A percentile compares a stretch with the other conserved stretches of the same genome.
These are phyloP conservation scores for Fusarium austroafricanum DNA, from an alignment of 2,329 filamentous ascomycete genomes.

Conservation along the genomic window DNA sequence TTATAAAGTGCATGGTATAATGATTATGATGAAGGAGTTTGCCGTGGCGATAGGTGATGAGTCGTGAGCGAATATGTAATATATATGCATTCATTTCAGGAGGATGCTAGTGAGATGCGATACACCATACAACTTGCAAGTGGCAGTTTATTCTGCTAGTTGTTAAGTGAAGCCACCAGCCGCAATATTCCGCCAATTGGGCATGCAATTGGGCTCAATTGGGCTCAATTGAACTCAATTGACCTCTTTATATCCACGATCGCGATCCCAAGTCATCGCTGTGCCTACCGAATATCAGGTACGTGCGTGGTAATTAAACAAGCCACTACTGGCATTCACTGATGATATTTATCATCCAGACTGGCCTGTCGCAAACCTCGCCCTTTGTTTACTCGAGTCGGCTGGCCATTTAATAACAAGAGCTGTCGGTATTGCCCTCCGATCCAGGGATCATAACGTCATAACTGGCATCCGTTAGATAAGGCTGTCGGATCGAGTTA, in stretches of 20 bases:
- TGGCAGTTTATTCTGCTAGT: neutral
- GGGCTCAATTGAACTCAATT: neutral
- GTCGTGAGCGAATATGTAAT: neutral
- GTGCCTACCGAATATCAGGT: constrained; percentile 21
- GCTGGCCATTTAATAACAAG: neutral
- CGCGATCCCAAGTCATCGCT: constrained; percentile 26
- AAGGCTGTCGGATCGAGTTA: constrained; percentile 15
- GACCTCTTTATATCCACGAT: neutral
- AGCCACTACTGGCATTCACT: constrained; percentile 35
- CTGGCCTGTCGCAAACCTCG: neutral
- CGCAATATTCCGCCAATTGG: too few relatives aligned
- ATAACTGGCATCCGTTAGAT: constrained; percentile 12
- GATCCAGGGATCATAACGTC: constrained; percentile 19
- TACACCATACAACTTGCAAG: too few relatives aligned
- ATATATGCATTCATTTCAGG: neutral
- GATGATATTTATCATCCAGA: neutral
- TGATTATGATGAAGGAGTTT: neutral
- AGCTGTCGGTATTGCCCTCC: neutral
- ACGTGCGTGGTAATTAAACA: constrained; percentile 22
- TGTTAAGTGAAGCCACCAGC: too few relatives aligned
- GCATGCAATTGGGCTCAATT: neutral
- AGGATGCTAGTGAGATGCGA: neutral
- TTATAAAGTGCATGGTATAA: neutral
- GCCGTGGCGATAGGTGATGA: neutral
- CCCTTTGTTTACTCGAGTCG: constrained; percentile 22